These are phyloP conservation scores for Lagerstroemia fauriei DNA, from an alignment of 441 rosid species.

Conservation along the genomic window DNA sequence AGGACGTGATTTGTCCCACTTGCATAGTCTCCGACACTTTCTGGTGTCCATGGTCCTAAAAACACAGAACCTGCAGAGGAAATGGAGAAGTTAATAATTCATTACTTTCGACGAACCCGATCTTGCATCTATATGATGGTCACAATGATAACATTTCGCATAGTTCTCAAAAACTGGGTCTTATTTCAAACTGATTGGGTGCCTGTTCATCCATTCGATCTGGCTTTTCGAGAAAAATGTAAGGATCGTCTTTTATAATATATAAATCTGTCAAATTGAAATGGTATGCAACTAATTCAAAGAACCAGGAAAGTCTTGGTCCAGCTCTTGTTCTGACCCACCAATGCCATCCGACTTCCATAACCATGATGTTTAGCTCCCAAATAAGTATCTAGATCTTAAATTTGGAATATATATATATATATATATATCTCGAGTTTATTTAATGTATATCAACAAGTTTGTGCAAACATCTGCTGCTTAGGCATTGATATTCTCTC, in stretches of 20 bases:
- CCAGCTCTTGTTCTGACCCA: neutral
- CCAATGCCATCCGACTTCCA: neutral
- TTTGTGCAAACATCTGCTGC: neutral
- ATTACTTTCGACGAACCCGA: neutral
- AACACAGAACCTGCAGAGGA: conserved; percentile 68
- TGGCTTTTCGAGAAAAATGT: neutral
- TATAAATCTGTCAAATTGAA: no score
- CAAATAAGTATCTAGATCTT: neutral
- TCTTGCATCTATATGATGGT: neutral
- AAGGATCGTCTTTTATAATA: neutral
- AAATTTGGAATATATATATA: neutral
- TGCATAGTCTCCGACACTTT: conserved; percentile 87
- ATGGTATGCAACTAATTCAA: neutral
- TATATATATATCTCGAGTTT: neutral
- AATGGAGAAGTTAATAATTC: neutral
- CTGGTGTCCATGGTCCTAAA: conserved; percentile 84
- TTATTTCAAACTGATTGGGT: neutral
- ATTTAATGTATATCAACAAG: neutral
- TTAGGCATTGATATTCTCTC: neutral
- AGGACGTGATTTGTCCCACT: conserved; percentile 92
- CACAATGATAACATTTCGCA: neutral
- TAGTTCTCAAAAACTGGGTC: neutral
- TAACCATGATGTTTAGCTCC: neutral
- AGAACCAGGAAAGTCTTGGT: neutral
- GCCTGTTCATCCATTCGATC: neutral